Evolutionary conservation across 1,284 basidiomycete species (phyloP), one percentile per base, ranked within the genome.

Genomic region (Marasmius fiardii): DNA sequence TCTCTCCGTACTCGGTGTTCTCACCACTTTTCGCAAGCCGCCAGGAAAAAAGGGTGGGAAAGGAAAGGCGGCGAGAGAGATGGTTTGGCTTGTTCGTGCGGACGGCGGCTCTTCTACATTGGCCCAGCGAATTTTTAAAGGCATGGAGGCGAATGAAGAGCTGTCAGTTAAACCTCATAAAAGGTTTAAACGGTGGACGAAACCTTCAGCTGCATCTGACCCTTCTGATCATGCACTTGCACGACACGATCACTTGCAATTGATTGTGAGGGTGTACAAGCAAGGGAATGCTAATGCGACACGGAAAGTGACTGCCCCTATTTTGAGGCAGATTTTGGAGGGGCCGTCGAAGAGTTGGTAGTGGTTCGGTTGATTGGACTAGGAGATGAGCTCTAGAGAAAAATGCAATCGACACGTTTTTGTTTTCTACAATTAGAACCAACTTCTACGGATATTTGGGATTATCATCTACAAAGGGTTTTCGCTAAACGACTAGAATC

Each of bases 261-360:
- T 71, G 45, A 66, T 64, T 21, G 68, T 64, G 26, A 68, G 55
- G 54, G 80, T 86, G 0, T 96, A 92, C 76, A 80, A 85, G 62
- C 94, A 96, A 73, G 80, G 79, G 28, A 92, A 95, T 65, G 73
- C 76, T 18, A 71, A 81, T 44, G 87, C 85, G 31, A 93, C 89
- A 28, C 77, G 94, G 62, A 96, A 97, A 67, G 80, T 79, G 59
- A 84, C 87, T 4, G 92, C 92, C 21, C 94, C 95, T 4, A 65
- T 92, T 24, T 67, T 95, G 57, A 87, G 82, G 67, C 66, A 54
- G 8, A 74, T 82, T 41, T 57, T 84, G 61, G 79, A 81, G 59
- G 66, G 61, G 43, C 12, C 20, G n/a, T n/a, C n/a, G n/a, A n/a
- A n/a, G n/a, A n/a, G n/a, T n/a, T n/a, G n/a, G n/a, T n/a, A n/a